Conservation (phyloP, 2,329 filamentous ascomycete species). For the Xylaria sp. region DNA sequence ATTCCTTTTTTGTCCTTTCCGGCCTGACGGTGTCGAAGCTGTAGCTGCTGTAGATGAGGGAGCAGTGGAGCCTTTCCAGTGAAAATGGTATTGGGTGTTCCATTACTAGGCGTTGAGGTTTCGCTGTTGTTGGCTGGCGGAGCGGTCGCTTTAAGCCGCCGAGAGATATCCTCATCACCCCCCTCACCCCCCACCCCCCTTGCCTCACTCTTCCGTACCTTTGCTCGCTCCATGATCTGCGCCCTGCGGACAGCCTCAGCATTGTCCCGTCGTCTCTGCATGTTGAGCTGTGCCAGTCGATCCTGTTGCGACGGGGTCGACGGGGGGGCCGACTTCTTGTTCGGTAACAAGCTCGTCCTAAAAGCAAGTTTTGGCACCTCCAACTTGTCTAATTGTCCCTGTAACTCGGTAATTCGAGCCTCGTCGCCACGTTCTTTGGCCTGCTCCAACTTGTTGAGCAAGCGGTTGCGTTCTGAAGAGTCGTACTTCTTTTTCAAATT, state of each 20-base stretch:
- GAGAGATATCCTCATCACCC: constrained; percentile 66
- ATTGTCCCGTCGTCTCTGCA: constrained; percentile 84
- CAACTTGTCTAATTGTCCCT: constrained; percentile 70
- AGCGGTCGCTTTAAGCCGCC: constrained; percentile 71
- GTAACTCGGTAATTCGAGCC: constrained; percentile 63
- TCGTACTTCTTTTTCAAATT: constrained; percentile 73
- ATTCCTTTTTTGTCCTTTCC: constrained; percentile 71
- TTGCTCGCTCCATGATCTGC: constrained; percentile 81
- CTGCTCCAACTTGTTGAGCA: constrained; percentile 72
- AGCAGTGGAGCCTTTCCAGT: constrained; percentile 56
- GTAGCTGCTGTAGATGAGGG: constrained; percentile 64
- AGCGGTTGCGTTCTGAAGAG: constrained; percentile 72
- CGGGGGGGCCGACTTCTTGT: constrained; percentile 62
- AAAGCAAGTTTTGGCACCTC: constrained; percentile 79
- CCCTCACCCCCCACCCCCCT: constrained; percentile 72
- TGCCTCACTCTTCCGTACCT: constrained; percentile 67
- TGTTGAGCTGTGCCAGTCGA: constrained; percentile 83
- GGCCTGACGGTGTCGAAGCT: constrained; percentile 60
- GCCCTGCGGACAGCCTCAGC: constrained; percentile 91
- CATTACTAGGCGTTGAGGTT: constrained; percentile 62
- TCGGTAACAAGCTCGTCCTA: constrained; percentile 68
- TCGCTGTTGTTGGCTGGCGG: constrained; percentile 61
- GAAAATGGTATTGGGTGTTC: constrained; percentile 60
- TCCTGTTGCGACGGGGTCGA: constrained; percentile 75
- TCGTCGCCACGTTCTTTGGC: constrained; percentile 73